These are phyloP conservation scores for Oxyria digyna DNA, from an alignment of 148 eudicot genomes.

Conservation along the genomic window DNA sequence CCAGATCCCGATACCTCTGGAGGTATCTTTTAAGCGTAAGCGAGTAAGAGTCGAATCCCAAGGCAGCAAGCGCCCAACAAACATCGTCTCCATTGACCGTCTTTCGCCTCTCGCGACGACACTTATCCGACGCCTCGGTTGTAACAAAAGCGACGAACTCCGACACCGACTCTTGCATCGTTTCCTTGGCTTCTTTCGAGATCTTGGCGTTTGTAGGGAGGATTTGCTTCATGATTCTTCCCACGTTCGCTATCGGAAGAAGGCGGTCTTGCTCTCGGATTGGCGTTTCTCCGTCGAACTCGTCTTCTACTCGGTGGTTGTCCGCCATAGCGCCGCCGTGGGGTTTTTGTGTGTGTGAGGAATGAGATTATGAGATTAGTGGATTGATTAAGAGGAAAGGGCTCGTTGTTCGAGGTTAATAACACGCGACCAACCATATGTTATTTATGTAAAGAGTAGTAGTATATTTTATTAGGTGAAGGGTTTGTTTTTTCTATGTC, in stretches of 20 bases:
- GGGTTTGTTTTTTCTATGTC: no score
- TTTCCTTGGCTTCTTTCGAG: constrained; percentile 71
- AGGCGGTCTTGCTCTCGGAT: constrained; percentile 47
- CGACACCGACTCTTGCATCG: constrained; percentile 77
- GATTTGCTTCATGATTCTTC: constrained; percentile 69
- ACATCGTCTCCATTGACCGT: constrained; percentile 77
- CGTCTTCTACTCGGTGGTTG: neutral
- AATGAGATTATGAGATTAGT: neutral
- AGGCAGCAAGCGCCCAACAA: constrained; percentile 55
- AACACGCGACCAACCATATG: neutral
- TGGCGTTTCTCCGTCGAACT: neutral
- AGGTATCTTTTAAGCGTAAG: neutral
- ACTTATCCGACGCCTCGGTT: constrained; percentile 69
- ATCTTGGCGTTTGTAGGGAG: constrained; percentile 54
- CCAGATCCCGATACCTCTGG: neutral
- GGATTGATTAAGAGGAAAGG: neutral
- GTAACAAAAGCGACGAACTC: constrained; percentile 84
- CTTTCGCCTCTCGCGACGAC: constrained; percentile 67
- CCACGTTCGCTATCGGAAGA: constrained; percentile 73
- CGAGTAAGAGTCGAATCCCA: constrained; percentile 46
- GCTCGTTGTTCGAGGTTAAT: neutral
- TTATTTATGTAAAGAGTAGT: no score
- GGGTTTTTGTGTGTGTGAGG: neutral
- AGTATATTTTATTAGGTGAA: no score
- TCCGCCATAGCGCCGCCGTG: constrained; percentile 5